Evolutionary conservation across 2,329 filamentous ascomycete species (phyloP).

Genomic region (Hymenoscyphus repandus): DNA sequence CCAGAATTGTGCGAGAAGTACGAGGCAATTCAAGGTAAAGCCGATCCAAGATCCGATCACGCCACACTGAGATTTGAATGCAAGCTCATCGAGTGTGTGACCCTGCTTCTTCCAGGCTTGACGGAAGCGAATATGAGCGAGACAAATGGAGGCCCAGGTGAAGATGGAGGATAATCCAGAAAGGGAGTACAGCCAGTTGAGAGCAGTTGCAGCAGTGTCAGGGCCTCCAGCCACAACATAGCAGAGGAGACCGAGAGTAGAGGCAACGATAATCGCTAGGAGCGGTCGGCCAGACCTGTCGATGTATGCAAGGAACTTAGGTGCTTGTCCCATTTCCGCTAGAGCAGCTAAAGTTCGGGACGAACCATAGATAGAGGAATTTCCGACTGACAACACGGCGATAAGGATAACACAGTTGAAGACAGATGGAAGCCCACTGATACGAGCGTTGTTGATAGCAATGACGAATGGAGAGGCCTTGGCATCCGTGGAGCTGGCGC

Average conservation of each 20-base stretch:
- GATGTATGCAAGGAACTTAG: slow-evolving; percentile 51
- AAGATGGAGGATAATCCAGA: slow-evolving; percentile 57
- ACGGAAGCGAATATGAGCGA: slow-evolving; percentile 65
- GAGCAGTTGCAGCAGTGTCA: slow-evolving; percentile 42
- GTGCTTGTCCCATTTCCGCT: slow-evolving; percentile 54
- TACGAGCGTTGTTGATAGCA: slow-evolving; percentile 3
- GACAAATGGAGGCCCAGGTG: slow-evolving; percentile 59
- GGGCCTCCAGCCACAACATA: slow-evolving; percentile 47
- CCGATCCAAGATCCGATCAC: slow-evolving; percentile 59
- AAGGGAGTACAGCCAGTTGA: slow-evolving; percentile 60
- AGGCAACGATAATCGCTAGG: slow-evolving; percentile 37
- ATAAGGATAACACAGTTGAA: slow-evolving; percentile 65
- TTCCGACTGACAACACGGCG: slow-evolving; percentile 53
- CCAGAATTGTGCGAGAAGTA: slow-evolving; percentile 36
- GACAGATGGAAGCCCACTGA: slow-evolving; percentile 55
- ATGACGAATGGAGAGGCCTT: slow-evolving; percentile 44
- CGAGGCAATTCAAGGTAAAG: slow-evolving; percentile 47
- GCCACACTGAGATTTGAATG: slow-evolving; percentile 56
- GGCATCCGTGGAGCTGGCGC: slow-evolving; percentile 30
- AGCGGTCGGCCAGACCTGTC: slow-evolving; percentile 53
- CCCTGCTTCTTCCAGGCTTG: slow-evolving; percentile 53
- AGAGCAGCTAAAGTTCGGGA: slow-evolving; percentile 55
- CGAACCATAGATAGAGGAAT: slow-evolving; percentile 54
- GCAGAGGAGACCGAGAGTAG: slow-evolving; percentile 38
- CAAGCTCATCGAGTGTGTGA: slow-evolving; percentile 57